Evolutionary conservation across 495 filamentous ascomycete species (phyloP), one percentile per base, ranked within the genome.

Genomic region (Clohesyomyces aquaticus): DNA sequence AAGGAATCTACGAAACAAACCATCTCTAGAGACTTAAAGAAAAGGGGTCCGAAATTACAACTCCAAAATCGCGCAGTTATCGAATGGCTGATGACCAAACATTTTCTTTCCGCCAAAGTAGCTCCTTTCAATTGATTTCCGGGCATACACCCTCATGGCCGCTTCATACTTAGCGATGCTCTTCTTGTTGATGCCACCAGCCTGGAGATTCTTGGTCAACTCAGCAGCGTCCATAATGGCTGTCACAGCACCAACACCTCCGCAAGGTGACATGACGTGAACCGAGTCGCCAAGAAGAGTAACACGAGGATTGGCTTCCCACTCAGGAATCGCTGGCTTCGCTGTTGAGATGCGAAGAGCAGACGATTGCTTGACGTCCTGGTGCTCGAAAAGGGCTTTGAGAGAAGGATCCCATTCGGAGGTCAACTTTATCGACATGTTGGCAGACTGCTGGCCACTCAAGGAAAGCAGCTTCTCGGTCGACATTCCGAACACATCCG

Each of bases 271-370:
- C 73, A 74, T 75, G 10, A 60, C 52, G 56, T 75, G 73, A 0
- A 66, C 68, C 0, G 73, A 69, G 58, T 75, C 73, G 11, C 73
- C 73, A 11, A 75, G 21, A 16, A 74, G 55, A 0, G 70, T 72
- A 10, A 76, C 60, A 0, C 59, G 55, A 0, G 49, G 10, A 4
- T n/a, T 42, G n/a, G 61, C 11, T 21, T 48, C 27, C 56, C 62
- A 54, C 48, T 55, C 67, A 22, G 48, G 42, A 26, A 59, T 60
- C 3, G 54, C 55, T 18, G 66, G 65, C 55, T 53, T 53, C 6
- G 61, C 57, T 26, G 67, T 68, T 3, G 35, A 55, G 56, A 70
- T 54, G 1, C 57, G 60, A 4, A 71, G 61, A 8, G 56, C 49
- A n/a, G 66, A 59, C 6, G 71, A 49, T 43, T 65, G 66, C n/a